phyloP scores from a whole-genome alignment of 1,139 yeast species.

The Hansenula sp. region DNA sequence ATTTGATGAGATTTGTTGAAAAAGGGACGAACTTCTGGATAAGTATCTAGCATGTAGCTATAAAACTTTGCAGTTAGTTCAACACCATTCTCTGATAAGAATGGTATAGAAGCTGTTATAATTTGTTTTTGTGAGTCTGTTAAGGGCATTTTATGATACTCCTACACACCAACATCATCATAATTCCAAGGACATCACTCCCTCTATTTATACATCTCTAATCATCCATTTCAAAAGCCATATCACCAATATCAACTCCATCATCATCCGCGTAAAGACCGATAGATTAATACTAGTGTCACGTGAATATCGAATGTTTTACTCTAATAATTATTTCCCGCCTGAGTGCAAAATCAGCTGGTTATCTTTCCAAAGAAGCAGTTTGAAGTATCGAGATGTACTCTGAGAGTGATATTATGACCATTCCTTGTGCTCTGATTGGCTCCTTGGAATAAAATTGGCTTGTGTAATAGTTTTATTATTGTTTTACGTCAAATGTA shows the following conservation, averaged over 20 bases:
- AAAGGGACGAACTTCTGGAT: constrained; percentile 52
- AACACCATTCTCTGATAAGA: constrained; percentile 52
- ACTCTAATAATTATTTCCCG: neutral
- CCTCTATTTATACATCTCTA: neutral
- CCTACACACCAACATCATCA: constrained; percentile 3
- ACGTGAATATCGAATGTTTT: neutral
- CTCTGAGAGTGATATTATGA: too few relatives aligned
- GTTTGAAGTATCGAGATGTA: too few relatives aligned
- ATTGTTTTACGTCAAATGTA: too few relatives aligned
- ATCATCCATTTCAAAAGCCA: neutral
- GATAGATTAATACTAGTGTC: neutral
- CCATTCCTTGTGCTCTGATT: too few relatives aligned
- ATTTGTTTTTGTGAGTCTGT: constrained; percentile 23
- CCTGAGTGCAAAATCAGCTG: neutral
- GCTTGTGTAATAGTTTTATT: too few relatives aligned
- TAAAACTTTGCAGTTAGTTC: constrained; percentile 53
- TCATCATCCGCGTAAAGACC: neutral
- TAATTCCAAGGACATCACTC: constrained; percentile 4
- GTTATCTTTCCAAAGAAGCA: too few relatives aligned
- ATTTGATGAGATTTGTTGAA: constrained; percentile 60
- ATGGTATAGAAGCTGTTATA: constrained; percentile 55
- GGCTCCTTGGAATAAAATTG: too few relatives aligned
- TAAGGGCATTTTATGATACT: constrained; percentile 12
- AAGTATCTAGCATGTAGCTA: constrained; percentile 45
- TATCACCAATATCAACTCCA: neutral